phyloP scores from a whole-genome alignment of 192 early-diverging fungal species.

The Coemansia sp. region DNA sequence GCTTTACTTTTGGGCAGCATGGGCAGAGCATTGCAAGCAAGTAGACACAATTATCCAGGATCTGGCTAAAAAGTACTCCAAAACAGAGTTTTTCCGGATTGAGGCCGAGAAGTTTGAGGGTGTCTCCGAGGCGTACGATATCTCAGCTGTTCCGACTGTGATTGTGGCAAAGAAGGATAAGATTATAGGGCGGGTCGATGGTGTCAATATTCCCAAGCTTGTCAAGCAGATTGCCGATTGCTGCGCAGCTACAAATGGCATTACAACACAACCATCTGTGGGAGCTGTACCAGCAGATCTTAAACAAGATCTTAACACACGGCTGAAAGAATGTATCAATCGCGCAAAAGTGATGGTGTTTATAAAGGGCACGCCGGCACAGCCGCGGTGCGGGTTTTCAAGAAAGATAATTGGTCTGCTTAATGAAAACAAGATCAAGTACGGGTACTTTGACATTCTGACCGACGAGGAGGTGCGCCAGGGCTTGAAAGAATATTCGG shows the following conservation, averaged over 20 bases:
- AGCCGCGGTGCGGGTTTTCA: slow-evolving; percentile 93
- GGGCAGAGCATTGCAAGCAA: slow-evolving; percentile 86
- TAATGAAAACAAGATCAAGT: slow-evolving; percentile 57
- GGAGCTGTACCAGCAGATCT: slow-evolving; percentile 53
- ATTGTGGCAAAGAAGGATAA: slow-evolving; percentile 73
- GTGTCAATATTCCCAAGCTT: slow-evolving; percentile 83
- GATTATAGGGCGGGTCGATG: slow-evolving; percentile 76
- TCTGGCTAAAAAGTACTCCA: slow-evolving; percentile 72
- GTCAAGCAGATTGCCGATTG: slow-evolving; percentile 59
- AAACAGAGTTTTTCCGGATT: slow-evolving; percentile 76
- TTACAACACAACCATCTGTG: slow-evolving; percentile 28
- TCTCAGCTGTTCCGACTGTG: slow-evolving; percentile 89
- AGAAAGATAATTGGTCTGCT: slow-evolving; percentile 76
- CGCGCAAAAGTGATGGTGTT: slow-evolving; percentile 88
- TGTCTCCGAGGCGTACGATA: slow-evolving; percentile 83
- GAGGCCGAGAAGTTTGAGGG: slow-evolving; percentile 92
- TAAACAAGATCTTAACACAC: slow-evolving; percentile 70
- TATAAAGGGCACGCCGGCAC: slow-evolving; percentile 90
- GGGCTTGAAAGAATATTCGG: slow-evolving; percentile 81
- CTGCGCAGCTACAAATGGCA: slow-evolving; percentile 24
- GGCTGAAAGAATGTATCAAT: slow-evolving; percentile 67
- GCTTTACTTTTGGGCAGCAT: slow-evolving; percentile 90
- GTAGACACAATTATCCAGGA: slow-evolving; percentile 92
- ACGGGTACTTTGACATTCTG: slow-evolving; percentile 88
- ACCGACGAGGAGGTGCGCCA: slow-evolving; percentile 89